Percentiles rank a stretch among this genome's conserved stretches.
These are phyloP conservation scores for Bruguiera parviflora DNA, from an alignment of 345 rosid genomes.

Conservation along the genomic window DNA sequence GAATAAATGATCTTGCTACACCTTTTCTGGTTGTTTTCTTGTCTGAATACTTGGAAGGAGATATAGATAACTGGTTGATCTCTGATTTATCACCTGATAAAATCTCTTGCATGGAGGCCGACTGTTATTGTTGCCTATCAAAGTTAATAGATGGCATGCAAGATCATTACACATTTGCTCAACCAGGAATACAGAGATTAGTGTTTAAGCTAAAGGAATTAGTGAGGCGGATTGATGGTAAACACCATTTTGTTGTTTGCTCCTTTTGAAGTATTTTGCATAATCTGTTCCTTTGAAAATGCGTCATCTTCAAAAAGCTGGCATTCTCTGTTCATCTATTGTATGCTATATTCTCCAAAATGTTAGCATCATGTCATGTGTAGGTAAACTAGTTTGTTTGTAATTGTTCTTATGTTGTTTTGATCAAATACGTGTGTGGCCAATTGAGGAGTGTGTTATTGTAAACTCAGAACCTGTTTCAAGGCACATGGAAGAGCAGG, in stretches of 20 bases:
- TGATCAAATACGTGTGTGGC: background rate
- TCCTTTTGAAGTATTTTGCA: background rate
- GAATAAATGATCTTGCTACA: constrained; percentile 96
- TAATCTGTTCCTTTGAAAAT: background rate
- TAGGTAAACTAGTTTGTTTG: background rate
- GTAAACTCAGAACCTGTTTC: constrained; percentile 78
- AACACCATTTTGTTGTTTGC: constrained; percentile 10
- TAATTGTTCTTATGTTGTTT: background rate
- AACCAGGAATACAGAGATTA: constrained; percentile 99
- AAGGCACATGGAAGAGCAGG: constrained; percentile 93
- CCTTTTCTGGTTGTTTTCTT: constrained; percentile 93
- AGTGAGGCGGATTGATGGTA: constrained; percentile 97
- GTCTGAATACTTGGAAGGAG: constrained; percentile 85
- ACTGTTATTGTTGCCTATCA: constrained; percentile 97
- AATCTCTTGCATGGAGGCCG: constrained; percentile 80
- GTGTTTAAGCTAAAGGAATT: constrained; percentile 95
- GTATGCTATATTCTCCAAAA: background rate
- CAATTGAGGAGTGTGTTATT: constrained; percentile 6
- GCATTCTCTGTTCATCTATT: background rate
- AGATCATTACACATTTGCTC: constrained; percentile 99
- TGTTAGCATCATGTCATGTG: background rate
- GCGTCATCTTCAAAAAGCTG: background rate
- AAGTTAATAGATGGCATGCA: constrained; percentile 98
- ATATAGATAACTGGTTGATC: constrained; percentile 70
- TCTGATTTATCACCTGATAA: constrained; percentile 60